Conservation (phyloP, 2,329 filamentous ascomycete species). For the Phialemoniopsis sp. region DNA sequence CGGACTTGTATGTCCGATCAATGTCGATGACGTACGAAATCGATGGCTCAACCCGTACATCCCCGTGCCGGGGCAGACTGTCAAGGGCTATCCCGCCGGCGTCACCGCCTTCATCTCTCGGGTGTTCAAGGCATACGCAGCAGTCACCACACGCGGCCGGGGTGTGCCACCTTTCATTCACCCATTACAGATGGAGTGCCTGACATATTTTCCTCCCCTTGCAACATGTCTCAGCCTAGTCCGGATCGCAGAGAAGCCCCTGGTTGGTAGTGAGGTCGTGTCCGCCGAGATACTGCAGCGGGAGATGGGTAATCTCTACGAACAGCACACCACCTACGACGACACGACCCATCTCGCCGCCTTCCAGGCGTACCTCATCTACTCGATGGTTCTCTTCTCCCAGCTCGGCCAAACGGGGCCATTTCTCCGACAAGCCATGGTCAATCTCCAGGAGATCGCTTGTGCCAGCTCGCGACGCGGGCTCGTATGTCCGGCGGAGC, state of each 20-base stretch:
- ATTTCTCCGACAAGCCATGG: too few species aligned
- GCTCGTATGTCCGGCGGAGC: conserved; percentile 38
- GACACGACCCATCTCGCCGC: conserved; percentile 29
- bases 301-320: conserved; percentile 37
- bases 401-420: conserved; percentile 40
- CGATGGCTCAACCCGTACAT: conserved; percentile 45
- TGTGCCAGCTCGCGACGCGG: conserved; percentile 31
- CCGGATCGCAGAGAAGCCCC: conserved; percentile 27
- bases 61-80: conserved; percentile 33
- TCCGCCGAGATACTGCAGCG: conserved; percentile 27
- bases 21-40: conserved; percentile 40
- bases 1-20: conserved; percentile 38
- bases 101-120: conserved; percentile 33
- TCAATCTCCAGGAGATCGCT: conserved; percentile 46
- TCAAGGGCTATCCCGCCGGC: conserved; percentile 33
- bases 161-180: conserved; percentile 40
- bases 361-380: conserved; percentile 52
- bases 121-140: conserved; percentile 38
- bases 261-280: conserved; percentile 23
- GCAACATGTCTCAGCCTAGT: conserved; percentile 34
- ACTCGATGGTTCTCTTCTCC: conserved; percentile 36
- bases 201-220: conserved; percentile 24
- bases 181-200: conserved; percentile 26
- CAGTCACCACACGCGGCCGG: conserved; percentile 27
- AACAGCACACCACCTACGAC: conserved; percentile 16